phyloP scores from a whole-genome alignment of 2,329 filamentous ascomycete species.

The Furcasterigmium sp. region DNA sequence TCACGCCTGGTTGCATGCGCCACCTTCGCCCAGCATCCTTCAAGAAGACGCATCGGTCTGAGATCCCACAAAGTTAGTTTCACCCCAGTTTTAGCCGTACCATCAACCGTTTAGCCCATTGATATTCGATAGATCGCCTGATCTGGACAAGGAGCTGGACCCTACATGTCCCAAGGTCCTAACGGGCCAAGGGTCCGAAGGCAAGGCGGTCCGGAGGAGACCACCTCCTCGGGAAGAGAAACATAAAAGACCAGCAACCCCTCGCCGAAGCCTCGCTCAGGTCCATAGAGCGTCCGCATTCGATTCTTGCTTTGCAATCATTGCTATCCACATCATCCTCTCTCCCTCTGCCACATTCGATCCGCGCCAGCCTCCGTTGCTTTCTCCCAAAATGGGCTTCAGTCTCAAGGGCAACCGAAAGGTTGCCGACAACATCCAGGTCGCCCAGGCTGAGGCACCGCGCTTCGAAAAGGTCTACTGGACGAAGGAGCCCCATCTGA shows the following conservation, averaged over 20 bases:
- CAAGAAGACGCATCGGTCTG: no score
- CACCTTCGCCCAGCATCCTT: no score
- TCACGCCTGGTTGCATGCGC: no score
- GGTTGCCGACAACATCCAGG: constrained; percentile 24
- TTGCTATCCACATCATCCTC: neutral
- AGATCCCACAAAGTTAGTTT: no score
- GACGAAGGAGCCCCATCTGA: constrained; percentile 50
- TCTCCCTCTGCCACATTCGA: no score
- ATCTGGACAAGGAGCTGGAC: no score
- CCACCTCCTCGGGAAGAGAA: neutral
- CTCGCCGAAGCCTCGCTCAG: neutral
- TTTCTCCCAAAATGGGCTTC: constrained; percentile 10
- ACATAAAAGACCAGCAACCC: neutral
- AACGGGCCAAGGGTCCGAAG: neutral
- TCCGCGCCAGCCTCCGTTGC: no score
- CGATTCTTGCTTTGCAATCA: neutral
- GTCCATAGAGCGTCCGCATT: no score
- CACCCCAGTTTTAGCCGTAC: no score
- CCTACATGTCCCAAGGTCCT: no score
- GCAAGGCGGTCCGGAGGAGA: neutral
- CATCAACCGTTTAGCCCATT: no score
- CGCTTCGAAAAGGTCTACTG: constrained; percentile 51
- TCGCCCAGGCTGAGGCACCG: constrained; percentile 38
- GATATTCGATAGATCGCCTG: no score
- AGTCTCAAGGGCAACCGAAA: constrained; percentile 9